phyloP scores from a whole-genome alignment of 2,329 filamentous ascomycete genomes.

The Colletotrichum sp. region DNA sequence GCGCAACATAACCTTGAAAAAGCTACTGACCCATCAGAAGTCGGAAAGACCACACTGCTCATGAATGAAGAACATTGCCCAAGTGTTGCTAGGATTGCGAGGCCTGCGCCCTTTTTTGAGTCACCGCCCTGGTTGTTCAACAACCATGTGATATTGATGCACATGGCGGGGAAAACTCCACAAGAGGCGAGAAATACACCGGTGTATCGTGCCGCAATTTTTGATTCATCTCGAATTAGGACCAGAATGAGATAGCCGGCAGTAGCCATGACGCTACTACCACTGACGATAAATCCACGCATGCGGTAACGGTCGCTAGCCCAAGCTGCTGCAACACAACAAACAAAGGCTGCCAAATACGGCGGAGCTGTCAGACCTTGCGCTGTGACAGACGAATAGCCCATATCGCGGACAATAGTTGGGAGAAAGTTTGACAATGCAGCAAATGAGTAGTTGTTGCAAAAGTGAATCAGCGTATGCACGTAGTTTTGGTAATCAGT shows the following conservation, averaged over 20 bases:
- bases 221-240: constrained; percentile 21
- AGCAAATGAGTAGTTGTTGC: constrained; percentile 42
- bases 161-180: constrained; percentile 35
- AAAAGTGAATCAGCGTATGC: constrained; percentile 42
- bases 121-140: constrained; percentile 35
- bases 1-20: neutral
- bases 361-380: constrained; percentile 46
- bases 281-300: constrained; percentile 37
- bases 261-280: constrained; percentile 27
- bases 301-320: constrained; percentile 39
- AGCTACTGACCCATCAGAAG: constrained; percentile 24
- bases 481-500: constrained; percentile 40
- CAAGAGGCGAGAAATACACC: constrained; percentile 40
- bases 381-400: constrained; percentile 40
- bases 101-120: constrained; percentile 31
- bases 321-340: constrained; percentile 32
- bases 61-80: constrained; percentile 35
- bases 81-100: constrained; percentile 27
- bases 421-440: constrained; percentile 45
- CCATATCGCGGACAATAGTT: constrained; percentile 44
- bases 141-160: constrained; percentile 34
- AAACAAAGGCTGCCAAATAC: constrained; percentile 43
- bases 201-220: constrained; percentile 31
- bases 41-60: constrained; percentile 29
- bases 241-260: constrained; percentile 35